A percentile compares a stretch with the other conserved stretches of the same genome.
Conservation (phyloP, 805 yeast species). For the Cyberlindnera sargentensis region DNA sequence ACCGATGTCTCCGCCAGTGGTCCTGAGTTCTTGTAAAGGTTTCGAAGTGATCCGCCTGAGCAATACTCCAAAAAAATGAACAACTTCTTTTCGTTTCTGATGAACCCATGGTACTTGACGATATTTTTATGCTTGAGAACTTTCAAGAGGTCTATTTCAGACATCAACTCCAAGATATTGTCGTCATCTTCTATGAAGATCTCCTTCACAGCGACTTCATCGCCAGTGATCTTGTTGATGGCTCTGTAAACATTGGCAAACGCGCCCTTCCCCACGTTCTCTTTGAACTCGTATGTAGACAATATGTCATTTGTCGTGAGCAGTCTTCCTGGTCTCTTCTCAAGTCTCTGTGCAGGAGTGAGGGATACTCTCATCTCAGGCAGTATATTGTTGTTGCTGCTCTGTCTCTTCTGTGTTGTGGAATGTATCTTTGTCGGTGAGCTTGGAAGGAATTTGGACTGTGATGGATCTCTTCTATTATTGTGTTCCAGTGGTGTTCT, state of each 20-base stretch:
- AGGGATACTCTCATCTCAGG: constrained; percentile 18
- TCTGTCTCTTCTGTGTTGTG: too few species aligned
- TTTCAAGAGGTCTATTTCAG: constrained; percentile 69
- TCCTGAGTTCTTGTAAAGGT: constrained; percentile 25
- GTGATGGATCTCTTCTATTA: constrained; percentile 5
- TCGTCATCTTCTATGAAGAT: constrained; percentile 68
- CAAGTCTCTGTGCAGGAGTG: constrained; percentile 48
- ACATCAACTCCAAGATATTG: constrained; percentile 45
- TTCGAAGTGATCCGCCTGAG: constrained; percentile 58
- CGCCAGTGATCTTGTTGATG: constrained; percentile 54
- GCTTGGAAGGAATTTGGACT: constrained; percentile 3
- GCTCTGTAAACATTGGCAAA: constrained; percentile 84
- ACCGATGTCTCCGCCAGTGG: constrained; percentile 56
- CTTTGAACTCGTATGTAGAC: constrained; percentile 43
- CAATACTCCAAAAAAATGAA: constrained; percentile 77
- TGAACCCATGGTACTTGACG: constrained; percentile 87
- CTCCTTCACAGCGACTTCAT: constrained; percentile 75
- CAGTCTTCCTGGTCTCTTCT: constrained; percentile 31
- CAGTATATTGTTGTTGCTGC: neutral
- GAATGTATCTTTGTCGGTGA: constrained; percentile 13
- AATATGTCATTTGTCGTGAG: constrained; percentile 20
- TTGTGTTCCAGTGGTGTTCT: constrained; percentile 11
- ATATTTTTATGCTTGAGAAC: constrained; percentile 82
- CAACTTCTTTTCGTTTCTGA: constrained; percentile 57
- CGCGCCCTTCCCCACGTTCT: constrained; percentile 83